phyloP scores from a whole-genome alignment of 306 rosid genomes.

The Vigna mungo region DNA sequence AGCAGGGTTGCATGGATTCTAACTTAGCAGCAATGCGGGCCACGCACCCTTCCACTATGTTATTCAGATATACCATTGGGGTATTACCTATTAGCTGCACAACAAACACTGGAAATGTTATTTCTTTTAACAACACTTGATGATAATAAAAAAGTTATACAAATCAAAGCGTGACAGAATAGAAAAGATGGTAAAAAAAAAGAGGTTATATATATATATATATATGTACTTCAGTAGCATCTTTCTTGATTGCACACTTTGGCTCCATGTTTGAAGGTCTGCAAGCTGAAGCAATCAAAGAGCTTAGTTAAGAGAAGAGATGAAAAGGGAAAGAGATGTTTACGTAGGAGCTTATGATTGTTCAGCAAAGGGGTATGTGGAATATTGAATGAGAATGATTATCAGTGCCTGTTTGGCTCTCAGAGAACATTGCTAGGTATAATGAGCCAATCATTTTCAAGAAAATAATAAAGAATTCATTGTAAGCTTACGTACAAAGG shows the following conservation, averaged over 20 bases:
- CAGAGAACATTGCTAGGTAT: background rate
- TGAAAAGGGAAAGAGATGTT: background rate
- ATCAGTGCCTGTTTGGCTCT: background rate
- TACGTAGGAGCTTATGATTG: constrained; percentile 4
- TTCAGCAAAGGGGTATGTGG: background rate
- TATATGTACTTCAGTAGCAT: constrained; percentile 67
- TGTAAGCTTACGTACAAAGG: background rate
- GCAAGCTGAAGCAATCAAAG: background rate
- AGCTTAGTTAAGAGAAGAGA: background rate
- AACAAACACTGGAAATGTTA: too few relatives aligned
- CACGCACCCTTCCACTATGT: constrained; percentile 74
- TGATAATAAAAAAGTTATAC: too few relatives aligned
- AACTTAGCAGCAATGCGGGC: constrained; percentile 90
- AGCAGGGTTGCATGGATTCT: constrained; percentile 82
- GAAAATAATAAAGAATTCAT: constrained; percentile 10
- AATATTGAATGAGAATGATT: background rate
- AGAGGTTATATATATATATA: background rate
- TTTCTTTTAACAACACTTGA: too few relatives aligned
- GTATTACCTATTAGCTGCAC: constrained; percentile 81
- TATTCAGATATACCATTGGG: constrained; percentile 80
- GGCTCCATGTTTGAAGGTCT: constrained; percentile 58
- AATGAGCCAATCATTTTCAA: background rate
- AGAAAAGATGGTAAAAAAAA: background rate
- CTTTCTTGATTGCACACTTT: constrained; percentile 69
- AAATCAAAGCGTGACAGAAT: background rate